Conservation (phyloP, 306 rosid species). For the Aeschynomene evenia region DNA sequence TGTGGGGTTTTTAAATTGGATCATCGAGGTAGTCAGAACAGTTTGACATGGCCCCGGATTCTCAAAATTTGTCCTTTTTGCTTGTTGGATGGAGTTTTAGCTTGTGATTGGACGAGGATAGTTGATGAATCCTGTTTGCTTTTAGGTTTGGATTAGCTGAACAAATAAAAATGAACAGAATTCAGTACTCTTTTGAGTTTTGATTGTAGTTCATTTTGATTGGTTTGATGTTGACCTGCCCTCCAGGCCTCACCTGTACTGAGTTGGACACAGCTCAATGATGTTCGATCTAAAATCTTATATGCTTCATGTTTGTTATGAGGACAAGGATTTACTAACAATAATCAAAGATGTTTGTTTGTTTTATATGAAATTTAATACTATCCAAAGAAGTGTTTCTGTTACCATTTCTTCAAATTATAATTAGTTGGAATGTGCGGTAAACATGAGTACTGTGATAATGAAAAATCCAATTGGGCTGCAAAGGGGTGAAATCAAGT, state of each 20-base stretch:
- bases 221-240: slow-evolving; percentile 2
- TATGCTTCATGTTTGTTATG: not conserved
- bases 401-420: not conserved
- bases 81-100: not conserved
- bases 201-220: not conserved
- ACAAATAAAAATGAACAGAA: not conserved
- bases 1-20: not conserved
- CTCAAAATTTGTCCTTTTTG: not conserved
- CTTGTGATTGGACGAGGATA: not conserved
- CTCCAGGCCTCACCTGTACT: not conserved
- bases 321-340: not conserved
- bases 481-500: not conserved
- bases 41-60: slow-evolving; percentile 5
- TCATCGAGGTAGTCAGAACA: not conserved
- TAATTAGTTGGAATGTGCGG: not conserved
- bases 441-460: not conserved
- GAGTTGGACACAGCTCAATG: not conserved
- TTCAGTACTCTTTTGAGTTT: not conserved
- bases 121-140: not conserved
- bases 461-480: not conserved
- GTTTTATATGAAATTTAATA: not conserved
- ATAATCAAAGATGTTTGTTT: not conserved
- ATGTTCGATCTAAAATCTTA: not conserved
- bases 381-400: not conserved
- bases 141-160: not conserved